Base-by-base conservation (phyloP, 2,329 filamentous ascomycete genomes). In the Nakataea oryzae region DNA sequence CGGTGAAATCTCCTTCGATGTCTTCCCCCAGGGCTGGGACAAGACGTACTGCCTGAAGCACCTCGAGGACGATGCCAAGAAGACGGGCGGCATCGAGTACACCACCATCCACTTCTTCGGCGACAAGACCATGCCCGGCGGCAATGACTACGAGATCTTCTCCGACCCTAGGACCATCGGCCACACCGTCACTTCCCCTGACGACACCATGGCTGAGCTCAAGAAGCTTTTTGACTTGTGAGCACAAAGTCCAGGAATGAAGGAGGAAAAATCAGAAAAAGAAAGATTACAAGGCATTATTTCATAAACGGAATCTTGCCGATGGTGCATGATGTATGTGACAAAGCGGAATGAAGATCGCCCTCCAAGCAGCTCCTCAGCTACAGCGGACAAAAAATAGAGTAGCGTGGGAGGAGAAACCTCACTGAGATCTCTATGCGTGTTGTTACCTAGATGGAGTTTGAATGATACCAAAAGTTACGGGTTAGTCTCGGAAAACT, bases 21-120 rank as follows among this genome's bases (percentile, higher is more conserved):
- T 97, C 70, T 99, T 99, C 83, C 95, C 95, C 66, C 85, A 81
- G 2, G 95, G 95, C 71, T 99, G 95, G 95, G 95, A 99, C 79
- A 99, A 97, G 86, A 96, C 91, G 12, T 99, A 96, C 83, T 97
- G 93, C 79, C 81, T 97, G 68, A 81, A 85, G 69, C 93, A 97
- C 76, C 80, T 97, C 65, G 91, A 95, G 78, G 83, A 83, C 66
- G 93, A 97, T 75, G 87, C 88, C 66, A 78, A 82, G 77, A 81
- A 83, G 73, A 80, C 83, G 54, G 87, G 85, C 70, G 87, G 88
- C 65, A 79, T 96, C 66, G 78, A 86, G 28, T 97, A 93, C 81
- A 90, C 86, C 68, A 93, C 85, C 57, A 89, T 97, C 69, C 95
- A 97, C 81, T 97, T 97, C 84, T 99, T 97, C 71, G 95, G 95